phyloP scores from a whole-genome alignment of 257 asterid genomes.

The Forsythia suspensa region DNA sequence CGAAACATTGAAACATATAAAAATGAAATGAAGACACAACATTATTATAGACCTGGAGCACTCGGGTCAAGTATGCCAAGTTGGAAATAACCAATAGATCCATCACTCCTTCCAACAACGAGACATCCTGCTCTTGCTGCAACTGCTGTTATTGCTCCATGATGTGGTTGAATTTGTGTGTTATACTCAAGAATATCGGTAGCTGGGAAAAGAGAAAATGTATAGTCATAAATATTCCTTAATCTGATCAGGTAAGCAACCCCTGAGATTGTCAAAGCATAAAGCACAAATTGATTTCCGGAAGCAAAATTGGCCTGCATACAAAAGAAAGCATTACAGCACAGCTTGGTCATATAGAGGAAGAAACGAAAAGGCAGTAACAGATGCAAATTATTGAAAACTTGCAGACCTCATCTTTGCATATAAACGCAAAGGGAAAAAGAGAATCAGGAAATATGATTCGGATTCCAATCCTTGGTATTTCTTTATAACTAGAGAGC shows the following conservation, averaged over 20 bases:
- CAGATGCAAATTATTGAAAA: conserved; percentile 3
- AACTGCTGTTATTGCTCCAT: conserved; percentile 62
- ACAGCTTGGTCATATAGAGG: conserved; percentile 9
- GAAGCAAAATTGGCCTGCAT: conserved; percentile 51
- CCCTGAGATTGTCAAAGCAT: conserved; percentile 74
- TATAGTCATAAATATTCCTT: conserved; percentile 55
- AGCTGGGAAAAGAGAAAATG: conserved; percentile 53
- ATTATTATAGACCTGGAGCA: conserved; percentile 60
- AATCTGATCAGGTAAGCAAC: conserved; percentile 73
- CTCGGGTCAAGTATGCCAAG: conserved; percentile 66
- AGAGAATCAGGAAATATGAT: conserved; percentile 71
- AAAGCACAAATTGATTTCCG: conserved; percentile 55
- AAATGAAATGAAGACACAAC: conserved; percentile 11
- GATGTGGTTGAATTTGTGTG: conserved; percentile 49
- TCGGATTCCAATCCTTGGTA: conserved; percentile 60
- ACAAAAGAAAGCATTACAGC: conserved; percentile 24
- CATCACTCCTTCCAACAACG: conserved; percentile 80
- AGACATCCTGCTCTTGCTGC: conserved; percentile 64
- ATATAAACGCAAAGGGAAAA: conserved; percentile 73
- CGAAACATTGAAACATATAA: conserved; percentile 7
- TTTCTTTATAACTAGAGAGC: conserved; percentile 52
- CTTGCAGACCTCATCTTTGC: conserved; percentile 62
- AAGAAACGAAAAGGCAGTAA: conserved; percentile 12
- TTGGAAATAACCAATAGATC: conserved; percentile 69
- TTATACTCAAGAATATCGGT: conserved; percentile 64